phyloP scores from a whole-genome alignment of 805 yeast species.

The Ogataea zsoltii region DNA sequence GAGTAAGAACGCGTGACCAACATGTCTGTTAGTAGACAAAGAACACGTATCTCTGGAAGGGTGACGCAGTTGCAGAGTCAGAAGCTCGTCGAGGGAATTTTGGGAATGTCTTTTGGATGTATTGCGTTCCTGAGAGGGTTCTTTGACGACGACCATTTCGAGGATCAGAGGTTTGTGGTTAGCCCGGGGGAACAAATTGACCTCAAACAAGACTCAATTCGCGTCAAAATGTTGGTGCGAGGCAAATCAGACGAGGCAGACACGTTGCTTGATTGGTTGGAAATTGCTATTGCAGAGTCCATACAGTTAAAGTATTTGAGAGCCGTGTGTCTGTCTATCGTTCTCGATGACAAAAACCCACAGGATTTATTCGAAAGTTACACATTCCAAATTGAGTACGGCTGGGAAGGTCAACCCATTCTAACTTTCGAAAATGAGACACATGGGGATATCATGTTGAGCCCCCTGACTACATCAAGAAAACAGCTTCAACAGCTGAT shows the following conservation, averaged over 20 bases:
- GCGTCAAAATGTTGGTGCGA: constrained; percentile 47
- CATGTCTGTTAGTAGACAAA: constrained; percentile 12
- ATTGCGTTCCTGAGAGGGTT: constrained; percentile 56
- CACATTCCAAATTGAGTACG: constrained; percentile 48
- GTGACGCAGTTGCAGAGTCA: constrained; percentile 36
- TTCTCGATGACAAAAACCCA: constrained; percentile 44
- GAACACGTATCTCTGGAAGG: constrained; percentile 22
- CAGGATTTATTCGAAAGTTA: constrained; percentile 50
- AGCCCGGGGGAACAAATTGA: constrained; percentile 26
- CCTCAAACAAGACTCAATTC: constrained; percentile 34
- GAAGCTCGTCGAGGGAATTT: constrained; percentile 47
- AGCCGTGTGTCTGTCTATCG: constrained; percentile 47
- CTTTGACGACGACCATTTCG: constrained; percentile 55
- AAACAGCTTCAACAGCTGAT: constrained; percentile 49
- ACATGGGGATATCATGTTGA: constrained; percentile 12
- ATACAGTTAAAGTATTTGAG: constrained; percentile 43
- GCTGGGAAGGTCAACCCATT: constrained; percentile 22
- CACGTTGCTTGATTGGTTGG: constrained; percentile 52
- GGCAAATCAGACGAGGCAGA: constrained; percentile 52
- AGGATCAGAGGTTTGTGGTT: constrained; percentile 46
- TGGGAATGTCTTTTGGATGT: constrained; percentile 57
- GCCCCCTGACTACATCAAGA: constrained; percentile 39
- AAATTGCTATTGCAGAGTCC: constrained; percentile 48
- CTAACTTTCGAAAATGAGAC: constrained; percentile 28
- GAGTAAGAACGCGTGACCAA: neutral